Conservation (phyloP, 371 early-diverging fungal genomes). For the Cokeromyces recurvatus region DNA sequence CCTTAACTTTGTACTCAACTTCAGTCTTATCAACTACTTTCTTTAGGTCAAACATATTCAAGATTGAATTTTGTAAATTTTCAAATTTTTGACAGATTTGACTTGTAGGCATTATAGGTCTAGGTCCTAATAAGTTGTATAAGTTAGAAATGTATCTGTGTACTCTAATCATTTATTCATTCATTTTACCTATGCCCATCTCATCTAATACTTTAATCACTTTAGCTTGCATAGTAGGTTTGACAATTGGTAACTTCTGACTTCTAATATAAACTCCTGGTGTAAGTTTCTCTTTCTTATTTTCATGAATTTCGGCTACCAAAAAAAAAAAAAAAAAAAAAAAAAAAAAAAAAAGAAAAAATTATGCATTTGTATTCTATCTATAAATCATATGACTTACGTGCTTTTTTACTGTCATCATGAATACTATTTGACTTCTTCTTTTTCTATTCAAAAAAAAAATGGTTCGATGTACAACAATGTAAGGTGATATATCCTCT, state of each 20-base stretch:
- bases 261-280: constrained; percentile 76
- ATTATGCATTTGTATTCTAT: too few relatives aligned
- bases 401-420: constrained; percentile 29
- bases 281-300: constrained; percentile 61
- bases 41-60: constrained; percentile 75
- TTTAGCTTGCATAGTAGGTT: constrained; percentile 59
- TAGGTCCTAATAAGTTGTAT: constrained; percentile 38
- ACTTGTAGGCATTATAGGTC: constrained; percentile 80
- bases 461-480: too few relatives aligned
- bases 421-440: constrained; percentile 16
- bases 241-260: constrained; percentile 63
- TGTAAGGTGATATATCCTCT: too few relatives aligned
- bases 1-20: constrained; percentile 62
- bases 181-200: constrained; percentile 48
- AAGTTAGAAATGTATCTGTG: constrained; percentile 6
- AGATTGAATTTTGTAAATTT: constrained; percentile 62
- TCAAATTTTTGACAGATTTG: constrained; percentile 72
- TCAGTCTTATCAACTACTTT: constrained; percentile 78
- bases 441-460: constrained; percentile 30
- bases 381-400: constrained; percentile 38
- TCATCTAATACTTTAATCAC: constrained; percentile 67
- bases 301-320: constrained; percentile 23
- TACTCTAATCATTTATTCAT: background rate
- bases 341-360: background rate
- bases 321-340: background rate